Base-by-base conservation (phyloP, 2,329 filamentous ascomycete genomes). In the Fusarium nematophilum region DNA sequence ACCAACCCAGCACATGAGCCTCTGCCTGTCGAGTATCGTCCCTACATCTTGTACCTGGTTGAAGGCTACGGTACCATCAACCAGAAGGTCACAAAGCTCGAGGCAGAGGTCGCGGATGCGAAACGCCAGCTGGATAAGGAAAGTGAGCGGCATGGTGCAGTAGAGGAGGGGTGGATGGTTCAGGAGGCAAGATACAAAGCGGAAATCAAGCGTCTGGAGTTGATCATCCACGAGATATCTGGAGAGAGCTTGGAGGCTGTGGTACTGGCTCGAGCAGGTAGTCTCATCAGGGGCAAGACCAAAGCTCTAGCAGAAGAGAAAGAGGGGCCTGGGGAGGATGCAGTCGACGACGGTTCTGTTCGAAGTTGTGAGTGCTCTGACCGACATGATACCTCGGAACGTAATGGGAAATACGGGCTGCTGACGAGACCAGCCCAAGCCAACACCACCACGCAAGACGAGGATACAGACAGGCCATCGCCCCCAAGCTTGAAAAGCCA, bases 231-330 rank as follows among this genome's bases (percentile, higher is more conserved):
- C 26, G 43, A 18, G 72, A 79, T 64, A 72, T 82, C 67, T 72
- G 75, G 60, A 59, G 72, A 75, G 21, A 78, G 79, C 3, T 68
- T 82, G 26, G 78, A 77, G 50, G 76, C 76, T n/a, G 80, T 82
- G 3, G 69, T 75, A 1, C 55, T 82, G 18, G 78, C 78, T 10
- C 74, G 79, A 36, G 73, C 76, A 5, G 73, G 73, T 11, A 81
- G 78, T 34, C 60, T 81, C 11, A 50, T 71, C n/a, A 63, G 64
- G 25, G 38, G 46, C 27, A 52, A 25, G 15, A 17, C 45, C 37
- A 23, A 21, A 30, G 38, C 18, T 36, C 23, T 15, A n/a, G 13
- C 23, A 27, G 23, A 21, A 25, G 42, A 34, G 3, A 14, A 11
- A 49, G 43, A 10, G 2, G 13, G 31, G 9, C 18, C 11, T 9